Evolutionary conservation across 2,329 filamentous ascomycete genomes (phyloP).

Genomic region (Claviceps paspali): DNA sequence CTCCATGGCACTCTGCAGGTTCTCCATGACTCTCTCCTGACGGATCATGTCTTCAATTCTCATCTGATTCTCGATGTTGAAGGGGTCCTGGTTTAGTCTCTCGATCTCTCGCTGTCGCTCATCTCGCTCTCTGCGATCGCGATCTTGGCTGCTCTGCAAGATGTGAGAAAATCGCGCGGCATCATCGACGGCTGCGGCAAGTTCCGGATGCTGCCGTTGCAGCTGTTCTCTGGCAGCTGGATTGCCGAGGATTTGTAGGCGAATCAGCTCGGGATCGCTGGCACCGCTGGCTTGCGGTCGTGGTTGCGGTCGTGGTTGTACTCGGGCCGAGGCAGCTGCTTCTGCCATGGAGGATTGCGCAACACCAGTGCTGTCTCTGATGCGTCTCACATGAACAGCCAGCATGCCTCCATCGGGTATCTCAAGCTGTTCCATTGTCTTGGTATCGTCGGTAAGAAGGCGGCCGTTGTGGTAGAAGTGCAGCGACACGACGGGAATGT

Average conservation of each 20-base stretch:
- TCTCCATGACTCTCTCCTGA: conserved; percentile 86
- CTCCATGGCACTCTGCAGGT: conserved; percentile 91
- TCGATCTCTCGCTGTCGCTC: conserved; percentile 74
- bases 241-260: conserved; percentile 69
- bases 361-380: conserved; percentile 28
- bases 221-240: conserved; percentile 57
- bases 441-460: conserved; percentile 58
- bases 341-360: conserved; percentile 13
- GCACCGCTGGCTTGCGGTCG: conserved; percentile 18
- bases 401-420: conserved; percentile 88
- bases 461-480: conserved; percentile 84
- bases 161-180: conserved; percentile 61
- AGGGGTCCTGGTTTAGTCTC: conserved; percentile 81
- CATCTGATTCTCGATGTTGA: conserved; percentile 79
- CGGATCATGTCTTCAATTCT: conserved; percentile 96
- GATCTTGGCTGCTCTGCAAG: conserved; percentile 50
- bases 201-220: conserved; percentile 55
- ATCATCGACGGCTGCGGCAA: conserved; percentile 64
- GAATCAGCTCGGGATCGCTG: conserved; percentile 65
- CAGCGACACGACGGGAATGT: conserved; percentile 56
- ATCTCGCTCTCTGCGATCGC: conserved; percentile 55
- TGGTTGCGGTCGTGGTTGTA: conserved; percentile 17
- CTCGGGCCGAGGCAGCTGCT: conserved; percentile 18
- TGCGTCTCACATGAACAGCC: conserved; percentile 61
- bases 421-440: conserved; percentile 67